Conservation (phyloP, 306 rosid genomes). For the Cicer yamashitae region DNA sequence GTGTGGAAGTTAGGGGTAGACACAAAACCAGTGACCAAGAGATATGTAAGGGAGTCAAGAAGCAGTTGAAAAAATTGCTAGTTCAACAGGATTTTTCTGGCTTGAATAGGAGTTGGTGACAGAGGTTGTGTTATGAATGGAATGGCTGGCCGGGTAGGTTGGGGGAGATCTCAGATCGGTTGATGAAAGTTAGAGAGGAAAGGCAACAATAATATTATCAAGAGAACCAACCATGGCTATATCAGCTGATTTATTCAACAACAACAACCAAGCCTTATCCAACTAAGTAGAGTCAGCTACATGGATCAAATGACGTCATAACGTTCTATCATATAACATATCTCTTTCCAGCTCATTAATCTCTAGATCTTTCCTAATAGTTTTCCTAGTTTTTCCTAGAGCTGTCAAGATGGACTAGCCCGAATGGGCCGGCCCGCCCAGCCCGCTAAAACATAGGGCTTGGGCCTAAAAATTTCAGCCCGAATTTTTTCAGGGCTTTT, state of each 20-base stretch:
- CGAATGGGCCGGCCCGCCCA: too few species aligned
- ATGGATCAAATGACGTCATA: too few species aligned
- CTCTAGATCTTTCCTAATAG: too few species aligned
- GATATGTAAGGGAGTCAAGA: neutral
- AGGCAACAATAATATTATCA: neutral
- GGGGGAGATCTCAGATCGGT: neutral
- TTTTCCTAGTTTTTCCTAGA: too few species aligned
- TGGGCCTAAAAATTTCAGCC: too few species aligned
- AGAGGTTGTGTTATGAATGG: neutral
- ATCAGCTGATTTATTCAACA: neutral
- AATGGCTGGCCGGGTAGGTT: neutral
- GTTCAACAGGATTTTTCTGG: neutral
- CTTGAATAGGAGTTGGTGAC: neutral
- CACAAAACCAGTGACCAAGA: neutral
- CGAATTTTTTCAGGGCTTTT: too few species aligned
- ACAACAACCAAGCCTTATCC: too few species aligned
- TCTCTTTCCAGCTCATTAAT: too few species aligned
- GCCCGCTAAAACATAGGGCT: too few species aligned
- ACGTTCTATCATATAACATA: too few species aligned
- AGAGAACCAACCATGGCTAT: neutral
- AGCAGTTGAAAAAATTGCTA: neutral
- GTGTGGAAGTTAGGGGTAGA: neutral
- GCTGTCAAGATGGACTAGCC: too few species aligned
- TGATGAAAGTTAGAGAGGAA: neutral
- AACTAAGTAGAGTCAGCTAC: too few species aligned